Conservation (phyloP, 108 stramenopile species). For the Aurantiochytrium sp. region DNA sequence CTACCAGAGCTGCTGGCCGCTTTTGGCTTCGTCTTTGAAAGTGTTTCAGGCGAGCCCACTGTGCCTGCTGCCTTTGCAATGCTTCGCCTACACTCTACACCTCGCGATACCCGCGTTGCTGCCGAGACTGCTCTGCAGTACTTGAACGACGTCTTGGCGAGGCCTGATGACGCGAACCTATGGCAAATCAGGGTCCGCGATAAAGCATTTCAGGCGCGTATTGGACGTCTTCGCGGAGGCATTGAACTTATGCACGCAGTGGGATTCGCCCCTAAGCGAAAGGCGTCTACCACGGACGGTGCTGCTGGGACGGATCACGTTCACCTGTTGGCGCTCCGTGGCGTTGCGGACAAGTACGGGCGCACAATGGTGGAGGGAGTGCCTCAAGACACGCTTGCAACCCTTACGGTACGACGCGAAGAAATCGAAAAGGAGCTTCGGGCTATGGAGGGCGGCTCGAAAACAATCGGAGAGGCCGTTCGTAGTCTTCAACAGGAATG, state of each 20-base stretch:
- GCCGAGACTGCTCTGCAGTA: background rate
- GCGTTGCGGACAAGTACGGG: background rate
- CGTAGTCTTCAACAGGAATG: background rate
- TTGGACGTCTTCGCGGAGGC: background rate
- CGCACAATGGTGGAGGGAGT: background rate
- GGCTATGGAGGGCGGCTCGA: background rate
- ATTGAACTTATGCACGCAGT: conserved; percentile 9
- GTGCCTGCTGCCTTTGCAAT: conserved; percentile 8
- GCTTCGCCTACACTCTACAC: background rate
- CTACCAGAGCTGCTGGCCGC: background rate
- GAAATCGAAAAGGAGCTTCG: conserved; percentile 7
- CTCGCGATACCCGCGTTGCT: background rate
- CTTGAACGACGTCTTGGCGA: background rate
- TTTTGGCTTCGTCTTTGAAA: conserved; percentile 1
- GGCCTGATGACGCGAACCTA: background rate
- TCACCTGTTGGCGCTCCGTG: background rate
- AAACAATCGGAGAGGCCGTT: background rate
- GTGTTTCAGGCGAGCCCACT: background rate
- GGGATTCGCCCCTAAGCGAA: background rate
- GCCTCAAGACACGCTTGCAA: background rate
- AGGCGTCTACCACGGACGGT: background rate
- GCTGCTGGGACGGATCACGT: background rate
- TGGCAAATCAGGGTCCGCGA: background rate
- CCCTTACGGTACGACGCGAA: background rate
- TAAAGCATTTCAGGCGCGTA: background rate